Base-by-base conservation (phyloP, 371 early-diverging fungal species). In the Dipsacomyces acuminosporus region DNA sequence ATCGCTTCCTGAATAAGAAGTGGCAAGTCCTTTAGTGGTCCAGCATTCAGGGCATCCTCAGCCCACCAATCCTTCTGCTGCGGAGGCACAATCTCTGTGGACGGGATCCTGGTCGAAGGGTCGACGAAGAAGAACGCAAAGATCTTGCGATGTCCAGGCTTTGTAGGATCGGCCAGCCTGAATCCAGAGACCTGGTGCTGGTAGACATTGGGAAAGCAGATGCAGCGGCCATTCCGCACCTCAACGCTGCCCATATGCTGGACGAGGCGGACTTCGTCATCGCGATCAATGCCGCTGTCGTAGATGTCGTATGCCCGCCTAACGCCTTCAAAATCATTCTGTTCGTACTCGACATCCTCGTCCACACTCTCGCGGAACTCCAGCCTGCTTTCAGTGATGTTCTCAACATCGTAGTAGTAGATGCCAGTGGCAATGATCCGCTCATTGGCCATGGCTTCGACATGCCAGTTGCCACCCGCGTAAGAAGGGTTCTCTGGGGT, bases 371-470 rank as follows among this genome's bases (percentile, higher is more conserved):
- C 59, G 25, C 59, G 48, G 36, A 63, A 63, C 5, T 18, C 30
- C 48, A 59, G 41, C 5, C 15, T 53, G 45, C 59, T 54, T 24
- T 63, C 61, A 3, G 76, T 74, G 52, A 86, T 80, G 74, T 86
- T 85, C 20, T 76, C 78, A 17, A 76, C 54, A 30, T 73, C 64
- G 63, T 82, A 82, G 50, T 79, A 81, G 57, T 76, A 78, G 25
- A 86, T 76, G 1, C 81, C 84, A 0, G 82, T 76, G 1, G 83
- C 80, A 1, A 78, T 67, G 41, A 87, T 84, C 33, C 69, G 55
- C 53, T 87, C 87, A 65, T 80, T 74, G 15, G 64, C 60, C 76
- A 79, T 82, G 14, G 82, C 87, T 45, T 85, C 85, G 1, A 83
- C 59, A 40, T 85, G 83, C 86, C 87, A 87, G 34, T 43, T 45